Conservation (phyloP, 495 filamentous ascomycete species). For the Penicillium cataractarum region DNA sequence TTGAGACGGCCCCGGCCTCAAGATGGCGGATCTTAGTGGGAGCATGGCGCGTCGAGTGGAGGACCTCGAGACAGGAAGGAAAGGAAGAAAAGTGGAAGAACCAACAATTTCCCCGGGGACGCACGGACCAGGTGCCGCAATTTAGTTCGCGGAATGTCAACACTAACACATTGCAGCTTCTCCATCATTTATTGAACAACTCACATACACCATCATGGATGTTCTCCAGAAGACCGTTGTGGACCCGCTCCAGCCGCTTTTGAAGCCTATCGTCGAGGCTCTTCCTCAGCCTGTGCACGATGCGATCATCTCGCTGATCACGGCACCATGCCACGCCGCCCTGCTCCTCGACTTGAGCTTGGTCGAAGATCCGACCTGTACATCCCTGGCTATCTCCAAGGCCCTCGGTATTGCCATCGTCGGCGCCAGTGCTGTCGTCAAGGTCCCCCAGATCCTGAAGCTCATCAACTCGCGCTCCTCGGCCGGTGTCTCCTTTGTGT, state of each 20-base stretch:
- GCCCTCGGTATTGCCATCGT: conserved; percentile 92
- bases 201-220: conserved; percentile 38
- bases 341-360: conserved; percentile 81
- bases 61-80: conserved; percentile 8
- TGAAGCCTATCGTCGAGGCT: conserved; percentile 77
- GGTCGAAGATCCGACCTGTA: conserved; percentile 67
- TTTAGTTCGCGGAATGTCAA: conserved; percentile 30
- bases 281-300: conserved; percentile 78
- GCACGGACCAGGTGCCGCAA: conserved; percentile 42
- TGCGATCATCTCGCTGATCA: conserved; percentile 77
- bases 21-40: conserved; percentile 45
- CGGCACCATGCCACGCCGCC: conserved; percentile 77
- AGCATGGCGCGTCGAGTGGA: conserved; percentile 41
- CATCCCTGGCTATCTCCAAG: conserved; percentile 88
- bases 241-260: conserved; percentile 62
- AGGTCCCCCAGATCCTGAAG: conserved; percentile 94
- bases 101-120: conserved; percentile 38
- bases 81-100: conserved; percentile 30
- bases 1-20: conserved; percentile 37
- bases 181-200: neutral
- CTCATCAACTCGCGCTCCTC: conserved; percentile 77
- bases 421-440: conserved; percentile 83
- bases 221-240: conserved; percentile 54
- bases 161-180: conserved; percentile 10
- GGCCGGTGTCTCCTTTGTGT: conserved; percentile 82